Evolutionary conservation across 192 early-diverging fungal genomes (phyloP), one percentile per base, ranked within the genome.

Genomic region (Coemansia sp.): DNA sequence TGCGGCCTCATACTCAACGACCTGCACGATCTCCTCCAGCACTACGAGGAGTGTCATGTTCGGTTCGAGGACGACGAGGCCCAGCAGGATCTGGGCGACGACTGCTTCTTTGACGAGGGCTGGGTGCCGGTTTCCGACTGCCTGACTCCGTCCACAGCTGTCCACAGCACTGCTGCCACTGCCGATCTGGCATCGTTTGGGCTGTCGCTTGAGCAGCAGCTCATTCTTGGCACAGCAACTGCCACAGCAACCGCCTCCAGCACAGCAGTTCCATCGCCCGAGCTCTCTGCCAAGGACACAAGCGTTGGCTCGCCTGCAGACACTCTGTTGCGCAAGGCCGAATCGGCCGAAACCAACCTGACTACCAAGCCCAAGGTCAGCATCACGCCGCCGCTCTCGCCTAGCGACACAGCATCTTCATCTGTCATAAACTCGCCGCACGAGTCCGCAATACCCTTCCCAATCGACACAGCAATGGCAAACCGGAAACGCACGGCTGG

Each of bases 11-110:
- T 90, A 44, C 86, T 98, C 56, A 87, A 87, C 64, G 92, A 94
- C 77, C 83, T 98, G 69, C 96, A 98, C 84, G 95, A 94, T 68
- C 90, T 98, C 53, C 80, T 98, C 38, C 94, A 95, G 80, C 96
- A 98, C 78, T 96, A 93, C 74, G 96, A 98, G 84, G 96, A 98
- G 72, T 88, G 87, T 71, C 96, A 98, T 67, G 93, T 94, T 25
- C 88, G 88, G 40, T 87, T 95, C 49, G 95, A 95, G 75, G 88
- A 92, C 11, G 96, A 98, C 64, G 90, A 92, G 49, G 88, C 76
- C 13, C 77, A 79, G 63, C 58, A 65, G 61, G 76, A 83, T 64
- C 71, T 77, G 56, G 58, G 57, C 42, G 83, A 85, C 38, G 64
- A 61, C 71, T 74, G 72, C 65, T 74, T 78, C 75, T 81, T 85